A percentile compares a stretch with the other conserved stretches of the same genome.
Evolutionary conservation across 2,329 filamentous ascomycete genomes (phyloP).

Genomic region (Lachnellula suecica): DNA sequence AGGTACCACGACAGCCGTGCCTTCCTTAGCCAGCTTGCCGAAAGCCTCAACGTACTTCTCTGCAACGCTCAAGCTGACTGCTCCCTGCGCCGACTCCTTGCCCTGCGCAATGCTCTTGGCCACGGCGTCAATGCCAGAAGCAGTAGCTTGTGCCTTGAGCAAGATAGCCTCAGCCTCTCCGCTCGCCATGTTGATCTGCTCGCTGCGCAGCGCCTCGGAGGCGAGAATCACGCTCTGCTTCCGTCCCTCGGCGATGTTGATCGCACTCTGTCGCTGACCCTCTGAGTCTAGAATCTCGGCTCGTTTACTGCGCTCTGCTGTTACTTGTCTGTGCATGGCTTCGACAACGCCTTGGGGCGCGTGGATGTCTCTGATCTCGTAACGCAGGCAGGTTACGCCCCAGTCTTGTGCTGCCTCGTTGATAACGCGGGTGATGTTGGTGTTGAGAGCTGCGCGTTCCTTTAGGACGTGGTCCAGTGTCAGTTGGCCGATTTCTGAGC

Average conservation of each 20-base stretch:
- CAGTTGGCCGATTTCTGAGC: slow-evolving; percentile 94
- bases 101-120: slow-evolving; percentile 73
- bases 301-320: slow-evolving; percentile 93
- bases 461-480: slow-evolving; percentile 97
- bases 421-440: slow-evolving; percentile 97
- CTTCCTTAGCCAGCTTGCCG: slow-evolving; percentile 87
- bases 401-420: slow-evolving; percentile 97
- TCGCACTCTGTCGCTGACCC: slow-evolving; percentile 93
- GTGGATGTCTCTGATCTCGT: slow-evolving; percentile 98
- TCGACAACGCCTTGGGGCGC: slow-evolving; percentile 90
- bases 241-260: slow-evolving; percentile 97
- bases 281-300: slow-evolving; percentile 97
- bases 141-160: slow-evolving; percentile 82
- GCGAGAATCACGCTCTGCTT: slow-evolving; percentile 97
- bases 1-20: slow-evolving; percentile 91
- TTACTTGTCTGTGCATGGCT: slow-evolving; percentile 98
- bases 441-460: slow-evolving; percentile 93
- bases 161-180: slow-evolving; percentile 95
- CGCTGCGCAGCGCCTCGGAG: slow-evolving; percentile 83
- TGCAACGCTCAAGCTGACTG: slow-evolving; percentile 83
- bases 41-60: slow-evolving; percentile 99
- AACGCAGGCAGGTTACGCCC: slow-evolving; percentile 93
- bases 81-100: slow-evolving; percentile 73
- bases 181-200: slow-evolving; percentile 88
- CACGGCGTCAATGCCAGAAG: slow-evolving; percentile 83